A percentile compares a stretch with the other conserved stretches of the same genome.
Conservation (phyloP, 2,329 filamentous ascomycete species). For the Geosmithia flava region DNA sequence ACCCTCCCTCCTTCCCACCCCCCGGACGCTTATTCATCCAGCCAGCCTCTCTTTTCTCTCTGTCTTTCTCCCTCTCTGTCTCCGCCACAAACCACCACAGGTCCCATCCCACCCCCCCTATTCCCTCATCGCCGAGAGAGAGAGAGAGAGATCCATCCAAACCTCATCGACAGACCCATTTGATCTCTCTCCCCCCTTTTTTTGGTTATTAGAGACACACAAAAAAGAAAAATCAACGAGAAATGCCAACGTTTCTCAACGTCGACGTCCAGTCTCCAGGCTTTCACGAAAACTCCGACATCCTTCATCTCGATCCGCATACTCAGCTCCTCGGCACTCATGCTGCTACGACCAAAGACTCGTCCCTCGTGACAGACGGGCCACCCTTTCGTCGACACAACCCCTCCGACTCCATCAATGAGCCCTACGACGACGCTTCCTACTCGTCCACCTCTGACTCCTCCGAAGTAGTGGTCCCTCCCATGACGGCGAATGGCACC, state of each 20-base stretch:
- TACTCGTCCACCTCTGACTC: conserved; percentile 39
- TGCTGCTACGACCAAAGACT: conserved; percentile 12
- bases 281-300: conserved; percentile 26
- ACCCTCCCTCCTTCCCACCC: no score
- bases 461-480: conserved; percentile 25
- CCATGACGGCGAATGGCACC: conserved; percentile 27
- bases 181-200: neutral
- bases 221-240: neutral
- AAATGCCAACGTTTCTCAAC: conserved; percentile 43
- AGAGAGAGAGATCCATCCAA: no score
- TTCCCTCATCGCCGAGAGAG: neutral
- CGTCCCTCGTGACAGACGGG: conserved; percentile 1
- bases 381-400: conserved; percentile 21
- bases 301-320: conserved; percentile 29
- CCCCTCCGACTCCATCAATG: conserved; percentile 32
- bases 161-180: neutral
- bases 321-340: conserved; percentile 23
- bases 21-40: no score
- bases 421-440: conserved; percentile 42
- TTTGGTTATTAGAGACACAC: no score
- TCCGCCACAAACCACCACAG: neutral
- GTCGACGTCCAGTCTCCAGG: conserved; percentile 28
- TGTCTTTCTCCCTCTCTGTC: no score
- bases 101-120: neutral
- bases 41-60: no score